Percentiles rank a stretch among this genome's conserved stretches.
Evolutionary conservation across 2,329 filamentous ascomycete genomes (phyloP).

Genomic region (Apiospora marii): DNA sequence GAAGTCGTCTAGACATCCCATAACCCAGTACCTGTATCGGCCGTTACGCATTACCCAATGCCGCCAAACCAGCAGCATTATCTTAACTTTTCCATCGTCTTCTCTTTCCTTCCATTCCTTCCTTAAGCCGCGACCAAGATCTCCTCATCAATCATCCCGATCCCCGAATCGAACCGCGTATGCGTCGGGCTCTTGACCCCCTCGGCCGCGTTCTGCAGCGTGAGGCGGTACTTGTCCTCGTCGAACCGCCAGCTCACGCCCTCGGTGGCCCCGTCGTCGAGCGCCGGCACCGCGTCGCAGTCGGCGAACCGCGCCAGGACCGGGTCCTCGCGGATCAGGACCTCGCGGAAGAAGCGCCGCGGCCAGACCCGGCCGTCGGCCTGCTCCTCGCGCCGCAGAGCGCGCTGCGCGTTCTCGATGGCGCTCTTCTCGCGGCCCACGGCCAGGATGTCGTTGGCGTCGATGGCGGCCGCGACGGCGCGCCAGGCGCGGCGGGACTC

Average conservation of each 20-base stretch:
- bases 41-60: not conserved
- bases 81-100: no score
- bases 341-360: conserved; percentile 36
- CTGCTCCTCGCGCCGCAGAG: conserved; percentile 35
- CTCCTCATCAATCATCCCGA: conserved; percentile 30
- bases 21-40: not conserved
- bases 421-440: conserved; percentile 82
- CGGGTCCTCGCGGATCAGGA: conserved; percentile 29
- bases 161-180: conserved; percentile 37
- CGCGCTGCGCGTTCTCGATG: conserved; percentile 86
- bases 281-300: not conserved
- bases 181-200: conserved; percentile 37
- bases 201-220: conserved; percentile 27
- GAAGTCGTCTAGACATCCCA: not conserved
- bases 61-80: no score
- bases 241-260: conserved; percentile 39
- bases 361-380: conserved; percentile 34
- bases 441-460: conserved; percentile 82
- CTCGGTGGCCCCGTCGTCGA: conserved; percentile 21
- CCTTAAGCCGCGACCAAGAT: not conserved
- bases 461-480: conserved; percentile 83
- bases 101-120: not conserved
- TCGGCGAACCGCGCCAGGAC: conserved; percentile 31
- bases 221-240: conserved; percentile 34
- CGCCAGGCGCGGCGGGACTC: conserved; percentile 90